Evolutionary conservation across 2,329 filamentous ascomycete species (phyloP), one percentile per base, ranked within the genome.

Genomic region (Chaetomium strumarium): DNA sequence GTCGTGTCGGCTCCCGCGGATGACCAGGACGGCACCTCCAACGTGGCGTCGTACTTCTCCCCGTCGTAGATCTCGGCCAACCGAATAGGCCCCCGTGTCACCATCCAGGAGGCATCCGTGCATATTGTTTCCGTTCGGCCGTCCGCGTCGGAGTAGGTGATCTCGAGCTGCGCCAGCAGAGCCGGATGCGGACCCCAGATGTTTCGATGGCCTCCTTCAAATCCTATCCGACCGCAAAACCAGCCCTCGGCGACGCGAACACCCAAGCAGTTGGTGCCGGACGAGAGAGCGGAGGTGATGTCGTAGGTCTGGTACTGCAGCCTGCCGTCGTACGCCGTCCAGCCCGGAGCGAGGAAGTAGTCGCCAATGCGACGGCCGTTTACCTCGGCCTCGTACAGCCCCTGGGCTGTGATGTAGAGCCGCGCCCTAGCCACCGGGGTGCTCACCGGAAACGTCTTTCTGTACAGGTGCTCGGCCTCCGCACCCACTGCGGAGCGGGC

Each of bases 51-150:
- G 24, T 43, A 43, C 13, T 43, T 43, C 41, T 43, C 41, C 2
- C 41, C 41, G 41, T 43, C 41, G 29, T 43, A 43, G 24, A 43
- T 43, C n/a, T 43, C 41, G 10, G 41, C 41, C 41, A 43, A 14
- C 41, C 41, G 41, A 2, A 20, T 43, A 19, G 24, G 41, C 5
- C n/a, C 17, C 6, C 7, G 31, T 1, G 10, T 20, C 24, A 17
- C 41, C 7, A n/a, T 12, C 41, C 41, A 20, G 5, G 41, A 43
- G 39, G 7, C 39, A 41, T 41, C 39, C 19, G 39, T 41, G 19
- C 39, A 41, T 24, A 41, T 19, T 17, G 2, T 24, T 13, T 41
- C 17, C 17, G 14, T 14, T 14, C 19, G 17, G 6, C 39, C 39
- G 12, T 41, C 7, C 24, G 24, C 4, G 24, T 7, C 39, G 10